phyloP scores from a whole-genome alignment of 2,329 filamentous ascomycete genomes.

The Emericellopsis atlantica region DNA sequence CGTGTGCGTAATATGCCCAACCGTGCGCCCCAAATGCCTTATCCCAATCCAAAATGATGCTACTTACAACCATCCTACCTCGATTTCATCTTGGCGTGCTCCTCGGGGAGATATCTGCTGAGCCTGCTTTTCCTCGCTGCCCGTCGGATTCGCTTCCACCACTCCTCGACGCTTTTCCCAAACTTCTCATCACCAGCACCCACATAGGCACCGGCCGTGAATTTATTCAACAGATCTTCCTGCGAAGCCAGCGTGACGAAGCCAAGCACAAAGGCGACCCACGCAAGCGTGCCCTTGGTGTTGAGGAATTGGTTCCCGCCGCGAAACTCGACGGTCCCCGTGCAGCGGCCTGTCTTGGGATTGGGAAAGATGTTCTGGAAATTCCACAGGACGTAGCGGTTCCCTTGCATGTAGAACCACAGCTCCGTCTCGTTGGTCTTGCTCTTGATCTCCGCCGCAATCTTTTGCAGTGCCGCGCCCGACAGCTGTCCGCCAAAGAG shows the following conservation, averaged over 20 bases:
- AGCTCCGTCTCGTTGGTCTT: conserved; percentile 14
- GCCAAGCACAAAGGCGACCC: conserved; percentile 24
- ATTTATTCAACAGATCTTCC: conserved; percentile 19
- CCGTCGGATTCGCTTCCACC: conserved; percentile 20
- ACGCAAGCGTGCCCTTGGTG: conserved; percentile 21
- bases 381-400: conserved; percentile 25
- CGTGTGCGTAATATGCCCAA: too few species aligned
- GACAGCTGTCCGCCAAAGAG: neutral
- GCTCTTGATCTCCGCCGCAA: conserved; percentile 16
- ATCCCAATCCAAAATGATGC: neutral
- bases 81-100: conserved; percentile 18
- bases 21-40: neutral
- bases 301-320: conserved; percentile 24
- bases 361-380: conserved; percentile 24
- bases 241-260: conserved; percentile 22
- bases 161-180: conserved; percentile 13
- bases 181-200: conserved; percentile 15
- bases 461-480: conserved; percentile 9
- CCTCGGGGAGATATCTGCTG: conserved; percentile 18
- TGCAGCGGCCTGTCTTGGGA: conserved; percentile 21
- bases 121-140: conserved; percentile 21
- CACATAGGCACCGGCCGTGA: conserved; percentile 12
- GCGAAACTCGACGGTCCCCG: conserved; percentile 24
- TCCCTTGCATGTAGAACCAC: conserved; percentile 23
- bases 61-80: conserved; percentile 6